Evolutionary conservation across 2,329 filamentous ascomycete genomes (phyloP).

Genomic region (Hypoxylon rubiginosum): DNA sequence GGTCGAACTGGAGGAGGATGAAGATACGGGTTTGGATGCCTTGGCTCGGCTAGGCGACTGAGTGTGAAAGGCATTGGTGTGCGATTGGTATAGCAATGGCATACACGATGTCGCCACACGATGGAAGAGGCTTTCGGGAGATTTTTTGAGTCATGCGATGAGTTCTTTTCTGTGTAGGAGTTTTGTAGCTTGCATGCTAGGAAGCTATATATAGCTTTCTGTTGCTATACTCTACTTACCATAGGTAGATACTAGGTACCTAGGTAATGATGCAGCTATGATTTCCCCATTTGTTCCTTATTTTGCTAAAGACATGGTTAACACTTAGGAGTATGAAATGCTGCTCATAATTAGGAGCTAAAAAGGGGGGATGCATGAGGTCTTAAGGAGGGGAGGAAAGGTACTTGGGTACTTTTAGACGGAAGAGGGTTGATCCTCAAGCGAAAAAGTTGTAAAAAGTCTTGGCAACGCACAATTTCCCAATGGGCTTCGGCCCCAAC

Average conservation of each 20-base stretch:
- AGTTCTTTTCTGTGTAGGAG: background rate
- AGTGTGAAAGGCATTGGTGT: background rate
- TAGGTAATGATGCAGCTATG: background rate
- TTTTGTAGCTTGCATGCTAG: background rate
- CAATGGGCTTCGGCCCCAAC: conserved; percentile 33
- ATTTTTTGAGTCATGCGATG: background rate
- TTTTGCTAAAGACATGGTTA: background rate
- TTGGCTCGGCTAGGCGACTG: conserved; percentile 26
- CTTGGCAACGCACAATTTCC: conserved; percentile 54
- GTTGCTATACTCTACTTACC: background rate
- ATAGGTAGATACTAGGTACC: background rate
- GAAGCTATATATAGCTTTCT: background rate
- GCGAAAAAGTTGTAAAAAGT: conserved; percentile 48
- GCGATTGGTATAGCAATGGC: background rate
- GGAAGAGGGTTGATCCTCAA: conserved; percentile 53
- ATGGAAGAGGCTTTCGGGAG: background rate
- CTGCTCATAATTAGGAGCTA: no score
- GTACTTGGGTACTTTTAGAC: conserved; percentile 11
- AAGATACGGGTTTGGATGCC: conserved; percentile 57
- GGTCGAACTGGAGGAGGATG: conserved; percentile 47
- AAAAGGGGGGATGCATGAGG: no score
- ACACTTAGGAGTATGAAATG: no score
- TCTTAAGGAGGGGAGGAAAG: no score
- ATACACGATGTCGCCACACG: background rate
- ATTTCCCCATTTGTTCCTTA: background rate